Percentiles rank a stretch among this genome's conserved stretches.
Evolutionary conservation across 768 basidiomycete genomes (phyloP).

Genomic region (Trametes villosa): DNA sequence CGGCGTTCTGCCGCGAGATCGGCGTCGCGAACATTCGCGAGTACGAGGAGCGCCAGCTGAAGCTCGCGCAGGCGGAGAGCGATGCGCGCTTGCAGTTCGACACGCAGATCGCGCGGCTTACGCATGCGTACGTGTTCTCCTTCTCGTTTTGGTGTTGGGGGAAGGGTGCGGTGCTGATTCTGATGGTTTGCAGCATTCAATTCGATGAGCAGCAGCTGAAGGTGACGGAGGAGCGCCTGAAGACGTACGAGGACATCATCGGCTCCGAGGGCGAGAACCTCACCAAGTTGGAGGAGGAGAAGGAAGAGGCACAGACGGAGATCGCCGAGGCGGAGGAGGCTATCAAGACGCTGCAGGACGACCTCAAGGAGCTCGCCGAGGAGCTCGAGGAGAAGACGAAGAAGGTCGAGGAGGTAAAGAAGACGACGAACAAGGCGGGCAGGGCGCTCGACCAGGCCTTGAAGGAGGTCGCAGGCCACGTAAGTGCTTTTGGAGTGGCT

Average conservation of each 20-base stretch:
- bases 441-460: constrained; percentile 83
- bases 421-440: constrained; percentile 65
- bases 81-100: constrained; percentile 83
- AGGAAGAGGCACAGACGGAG: constrained; percentile 58
- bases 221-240: constrained; percentile 63
- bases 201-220: constrained; percentile 83
- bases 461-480: constrained; percentile 88
- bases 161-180: not conserved
- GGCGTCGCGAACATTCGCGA: constrained; percentile 83
- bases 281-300: constrained; percentile 56
- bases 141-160: not conserved
- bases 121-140: constrained; percentile 70
- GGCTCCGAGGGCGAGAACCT: constrained; percentile 58
- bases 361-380: constrained; percentile 63
- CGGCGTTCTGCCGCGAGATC: constrained; percentile 77
- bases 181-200: constrained; percentile 55
- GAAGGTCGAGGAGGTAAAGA: constrained; percentile 76
- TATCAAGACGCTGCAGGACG: constrained; percentile 61
- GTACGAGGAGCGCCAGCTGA: constrained; percentile 91
- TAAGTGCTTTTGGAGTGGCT: no score
- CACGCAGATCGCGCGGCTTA: constrained; percentile 83
- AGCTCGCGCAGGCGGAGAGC: constrained; percentile 85
- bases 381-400: constrained; percentile 74
- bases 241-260: constrained; percentile 55
- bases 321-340: constrained; percentile 59